These are phyloP conservation scores for Tephrocybe sp. DNA, from an alignment of 768 basidiomycete genomes.

Conservation along the genomic window DNA sequence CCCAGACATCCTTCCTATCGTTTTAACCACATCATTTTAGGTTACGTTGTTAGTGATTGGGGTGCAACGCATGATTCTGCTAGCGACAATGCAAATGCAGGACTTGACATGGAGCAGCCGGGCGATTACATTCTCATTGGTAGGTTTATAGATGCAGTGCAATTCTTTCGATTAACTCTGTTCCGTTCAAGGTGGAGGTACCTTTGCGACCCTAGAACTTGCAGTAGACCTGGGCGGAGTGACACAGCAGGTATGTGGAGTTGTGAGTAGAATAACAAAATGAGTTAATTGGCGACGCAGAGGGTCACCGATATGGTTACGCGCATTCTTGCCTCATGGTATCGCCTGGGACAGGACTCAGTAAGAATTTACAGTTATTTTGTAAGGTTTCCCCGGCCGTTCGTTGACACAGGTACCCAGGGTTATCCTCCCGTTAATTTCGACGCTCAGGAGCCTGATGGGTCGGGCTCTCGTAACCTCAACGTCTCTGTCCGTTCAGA, in stretches of 20 bases:
- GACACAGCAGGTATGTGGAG: slow-evolving; percentile 23
- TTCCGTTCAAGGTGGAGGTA: slow-evolving; percentile 32
- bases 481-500: slow-evolving; percentile 39
- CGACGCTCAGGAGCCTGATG: slow-evolving; percentile 42
- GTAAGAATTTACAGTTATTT: slow-evolving; percentile 17
- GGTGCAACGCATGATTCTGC: slow-evolving; percentile 49
- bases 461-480: slow-evolving; percentile 41
- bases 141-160: slow-evolving; percentile 9
- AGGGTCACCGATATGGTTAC: slow-evolving; percentile 45
- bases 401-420: slow-evolving; percentile 16
- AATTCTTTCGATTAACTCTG: background rate
- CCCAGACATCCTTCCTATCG: background rate
- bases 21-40: slow-evolving; percentile 17
- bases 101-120: slow-evolving; percentile 51
- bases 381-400: background rate
- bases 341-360: slow-evolving; percentile 46
- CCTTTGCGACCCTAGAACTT: slow-evolving; percentile 26
- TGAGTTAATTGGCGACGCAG: slow-evolving; percentile 15
- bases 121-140: slow-evolving; percentile 47
- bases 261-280: background rate
- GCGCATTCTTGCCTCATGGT: slow-evolving; percentile 43
- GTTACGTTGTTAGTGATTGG: slow-evolving; percentile 52
- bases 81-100: slow-evolving; percentile 42
- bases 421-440: slow-evolving; percentile 45
- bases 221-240: slow-evolving; percentile 36